Percentiles rank a stretch among this genome's conserved stretches.
Conservation (phyloP, 352 stramenopile species). For the Saprolegnia parasitica region DNA sequence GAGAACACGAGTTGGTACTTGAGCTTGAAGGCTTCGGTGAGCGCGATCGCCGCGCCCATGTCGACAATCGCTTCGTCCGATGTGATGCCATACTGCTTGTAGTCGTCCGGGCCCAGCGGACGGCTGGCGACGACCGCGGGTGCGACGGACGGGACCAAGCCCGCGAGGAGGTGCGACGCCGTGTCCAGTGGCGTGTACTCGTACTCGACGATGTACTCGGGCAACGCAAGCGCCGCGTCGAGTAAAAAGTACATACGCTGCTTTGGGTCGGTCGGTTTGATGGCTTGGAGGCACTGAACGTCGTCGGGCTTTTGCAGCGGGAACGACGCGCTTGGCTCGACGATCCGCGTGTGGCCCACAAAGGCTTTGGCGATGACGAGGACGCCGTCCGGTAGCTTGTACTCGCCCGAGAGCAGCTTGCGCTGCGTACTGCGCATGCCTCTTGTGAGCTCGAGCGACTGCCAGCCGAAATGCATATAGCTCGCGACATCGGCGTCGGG, state of each 20-base stretch:
- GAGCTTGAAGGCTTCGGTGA: slow-evolving; percentile 17
- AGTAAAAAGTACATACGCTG: slow-evolving; percentile 79
- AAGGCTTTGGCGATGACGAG: slow-evolving; percentile 84
- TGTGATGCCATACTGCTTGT: slow-evolving; percentile 7
- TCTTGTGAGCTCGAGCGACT: not conserved
- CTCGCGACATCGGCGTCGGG: not conserved
- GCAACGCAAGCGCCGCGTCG: slow-evolving; percentile 69
- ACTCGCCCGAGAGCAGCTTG: not conserved
- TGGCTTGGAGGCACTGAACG: slow-evolving; percentile 55
- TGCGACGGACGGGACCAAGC: not conserved
- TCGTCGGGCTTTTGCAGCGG: slow-evolving; percentile 33
- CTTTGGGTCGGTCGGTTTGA: slow-evolving; percentile 31
- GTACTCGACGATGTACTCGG: slow-evolving; percentile 85
- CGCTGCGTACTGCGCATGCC: slow-evolving; percentile 13
- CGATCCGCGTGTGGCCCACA: slow-evolving; percentile 55
- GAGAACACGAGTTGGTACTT: slow-evolving; percentile 26
- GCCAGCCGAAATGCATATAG: slow-evolving; percentile 18
- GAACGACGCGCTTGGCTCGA: slow-evolving; percentile 33
- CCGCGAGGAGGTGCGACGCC: slow-evolving; percentile 3
- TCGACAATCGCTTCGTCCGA: slow-evolving; percentile 23
- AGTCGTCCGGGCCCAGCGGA: not conserved
- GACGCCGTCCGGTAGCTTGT: slow-evolving; percentile 32
- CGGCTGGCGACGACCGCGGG: not conserved
- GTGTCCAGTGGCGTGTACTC: slow-evolving; percentile 40
- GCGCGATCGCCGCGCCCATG: slow-evolving; percentile 20